Percentiles rank a stretch among this genome's conserved stretches.
These are phyloP conservation scores for Scleromitrula shiraiana DNA, from an alignment of 2,329 filamentous ascomycete species.

Conservation along the genomic window DNA sequence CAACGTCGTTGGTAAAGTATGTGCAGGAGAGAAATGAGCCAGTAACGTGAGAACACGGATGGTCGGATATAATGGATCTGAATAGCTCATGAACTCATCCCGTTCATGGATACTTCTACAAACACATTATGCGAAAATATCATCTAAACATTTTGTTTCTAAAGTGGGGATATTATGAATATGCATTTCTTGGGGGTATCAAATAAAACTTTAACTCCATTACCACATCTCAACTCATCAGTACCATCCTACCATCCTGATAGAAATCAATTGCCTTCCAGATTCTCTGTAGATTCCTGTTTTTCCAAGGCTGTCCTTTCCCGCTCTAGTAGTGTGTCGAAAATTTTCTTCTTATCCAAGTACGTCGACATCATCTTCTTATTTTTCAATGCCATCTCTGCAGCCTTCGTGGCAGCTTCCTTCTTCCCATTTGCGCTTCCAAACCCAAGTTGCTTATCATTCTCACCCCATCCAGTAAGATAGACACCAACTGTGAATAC, in stretches of 20 bases:
- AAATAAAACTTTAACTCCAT: too few relatives aligned
- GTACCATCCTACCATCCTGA: not conserved
- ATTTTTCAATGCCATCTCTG: conserved; percentile 54
- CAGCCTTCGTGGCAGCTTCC: conserved; percentile 61
- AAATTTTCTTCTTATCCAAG: conserved; percentile 38
- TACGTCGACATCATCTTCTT: conserved; percentile 49
- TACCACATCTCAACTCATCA: not conserved
- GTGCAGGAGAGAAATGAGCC: not conserved
- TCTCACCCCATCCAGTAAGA: conserved; percentile 62
- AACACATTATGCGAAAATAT: not conserved
- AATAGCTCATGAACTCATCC: conserved; percentile 2
- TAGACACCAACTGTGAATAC: conserved; percentile 57
- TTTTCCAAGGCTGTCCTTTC: conserved; percentile 21
- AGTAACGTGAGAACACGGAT: conserved; percentile 6
- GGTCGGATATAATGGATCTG: not conserved
- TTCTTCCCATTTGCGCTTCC: conserved; percentile 60
- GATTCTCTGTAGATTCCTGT: too few relatives aligned
- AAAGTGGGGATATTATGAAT: not conserved
- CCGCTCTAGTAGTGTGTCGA: conserved; percentile 32
- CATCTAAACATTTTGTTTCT: not conserved
- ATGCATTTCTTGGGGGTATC: not conserved
- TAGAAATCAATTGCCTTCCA: too few relatives aligned
- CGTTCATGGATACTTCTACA: not conserved
- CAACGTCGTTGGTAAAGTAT: not conserved
- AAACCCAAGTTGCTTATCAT: conserved; percentile 47